These are phyloP conservation scores for Tuber brumale DNA, from an alignment of 495 filamentous ascomycete species.

Conservation along the genomic window DNA sequence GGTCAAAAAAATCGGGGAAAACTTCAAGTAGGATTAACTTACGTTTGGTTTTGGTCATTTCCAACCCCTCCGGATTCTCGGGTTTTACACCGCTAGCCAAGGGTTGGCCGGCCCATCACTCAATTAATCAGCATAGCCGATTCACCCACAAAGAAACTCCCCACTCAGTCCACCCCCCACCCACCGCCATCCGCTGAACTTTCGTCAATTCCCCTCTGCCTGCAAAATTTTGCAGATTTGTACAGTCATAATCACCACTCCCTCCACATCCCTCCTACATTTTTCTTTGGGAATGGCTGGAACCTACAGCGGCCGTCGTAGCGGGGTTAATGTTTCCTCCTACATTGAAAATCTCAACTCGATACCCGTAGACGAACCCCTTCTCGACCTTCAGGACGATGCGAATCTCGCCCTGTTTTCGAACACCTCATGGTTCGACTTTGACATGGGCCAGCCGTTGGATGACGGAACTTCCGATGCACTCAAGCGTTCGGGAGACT, in stretches of 20 bases:
- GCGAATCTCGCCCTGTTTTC: constrained; percentile 78
- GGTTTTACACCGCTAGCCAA: not conserved
- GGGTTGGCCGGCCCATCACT: not conserved
- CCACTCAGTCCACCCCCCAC: not conserved
- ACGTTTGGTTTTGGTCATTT: not conserved
- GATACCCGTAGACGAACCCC: constrained; percentile 61
- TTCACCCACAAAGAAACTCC: not conserved
- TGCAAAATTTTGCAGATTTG: not conserved
- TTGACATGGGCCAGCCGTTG: constrained; percentile 54
- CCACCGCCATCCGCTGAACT: not conserved
- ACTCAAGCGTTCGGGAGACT: constrained; percentile 13
- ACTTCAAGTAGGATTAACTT: not conserved
- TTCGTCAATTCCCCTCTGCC: not conserved
- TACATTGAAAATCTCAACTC: constrained; percentile 83
- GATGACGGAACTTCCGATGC: constrained; percentile 16
- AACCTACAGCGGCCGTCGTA: constrained; percentile 47
- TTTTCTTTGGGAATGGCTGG: constrained; percentile 15
- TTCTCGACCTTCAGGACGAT: constrained; percentile 58
- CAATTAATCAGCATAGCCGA: constrained; percentile 3
- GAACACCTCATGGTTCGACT: constrained; percentile 89
- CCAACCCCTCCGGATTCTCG: not conserved
- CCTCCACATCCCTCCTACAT: constrained; percentile 12
- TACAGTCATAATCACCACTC: constrained; percentile 1
- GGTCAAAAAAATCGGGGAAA: not conserved
- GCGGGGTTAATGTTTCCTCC: constrained; percentile 54